These are phyloP conservation scores for Salix caprea DNA, from an alignment of 345 rosid species.

Conservation along the genomic window DNA sequence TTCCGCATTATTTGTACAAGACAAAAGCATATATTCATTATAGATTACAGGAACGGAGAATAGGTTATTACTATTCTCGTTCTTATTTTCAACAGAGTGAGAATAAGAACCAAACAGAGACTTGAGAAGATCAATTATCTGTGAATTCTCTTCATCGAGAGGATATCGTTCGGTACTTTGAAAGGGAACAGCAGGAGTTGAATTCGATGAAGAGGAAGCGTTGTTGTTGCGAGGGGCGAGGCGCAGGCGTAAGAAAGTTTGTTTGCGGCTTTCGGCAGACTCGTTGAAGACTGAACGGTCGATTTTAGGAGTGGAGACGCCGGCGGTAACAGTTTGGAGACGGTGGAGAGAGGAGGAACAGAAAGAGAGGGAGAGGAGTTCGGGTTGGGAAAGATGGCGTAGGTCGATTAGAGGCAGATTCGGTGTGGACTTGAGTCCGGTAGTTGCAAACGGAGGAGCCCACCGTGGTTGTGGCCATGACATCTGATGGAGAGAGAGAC, in stretches of 20 bases:
- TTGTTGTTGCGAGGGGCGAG: constrained; percentile 52
- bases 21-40: neutral
- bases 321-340: constrained; percentile 32
- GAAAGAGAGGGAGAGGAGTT: constrained; percentile 42
- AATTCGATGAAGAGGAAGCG: constrained; percentile 15
- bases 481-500: constrained; percentile 7
- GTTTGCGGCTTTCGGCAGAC: constrained; percentile 91
- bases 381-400: constrained; percentile 9
- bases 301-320: constrained; percentile 58
- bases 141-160: constrained; percentile 45
- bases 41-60: constrained; percentile 37
- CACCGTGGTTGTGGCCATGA: constrained; percentile 41
- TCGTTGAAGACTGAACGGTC: constrained; percentile 92
- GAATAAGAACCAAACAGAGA: constrained; percentile 43
- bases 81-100: neutral
- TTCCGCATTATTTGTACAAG: too few relatives aligned
- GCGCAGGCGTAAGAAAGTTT: constrained; percentile 85
- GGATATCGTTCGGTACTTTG: constrained; percentile 17
- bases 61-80: constrained; percentile 23
- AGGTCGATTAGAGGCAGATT: constrained; percentile 54
- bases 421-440: constrained; percentile 14
- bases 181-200: constrained; percentile 7
- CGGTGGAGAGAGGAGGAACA: constrained; percentile 29
- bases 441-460: constrained; percentile 21
- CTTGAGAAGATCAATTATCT: constrained; percentile 45